A percentile compares a stretch with the other conserved stretches of the same genome.
These are phyloP conservation scores for Limnomonas spitsbergensis DNA, from an alignment of 139 green algal genomes.

Conservation along the genomic window DNA sequence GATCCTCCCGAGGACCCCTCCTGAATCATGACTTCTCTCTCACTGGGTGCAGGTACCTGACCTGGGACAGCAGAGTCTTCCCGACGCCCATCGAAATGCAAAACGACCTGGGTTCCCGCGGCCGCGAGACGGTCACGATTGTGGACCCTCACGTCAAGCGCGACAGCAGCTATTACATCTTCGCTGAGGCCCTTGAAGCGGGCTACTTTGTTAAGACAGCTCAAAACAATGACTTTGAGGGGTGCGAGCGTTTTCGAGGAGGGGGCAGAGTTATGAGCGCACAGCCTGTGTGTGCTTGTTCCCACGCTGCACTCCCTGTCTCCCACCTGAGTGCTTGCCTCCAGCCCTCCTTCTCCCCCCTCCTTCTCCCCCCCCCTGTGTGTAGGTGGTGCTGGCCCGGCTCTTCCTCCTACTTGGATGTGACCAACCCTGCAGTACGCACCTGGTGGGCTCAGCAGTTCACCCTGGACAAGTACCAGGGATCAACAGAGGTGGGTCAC, in stretches of 20 bases:
- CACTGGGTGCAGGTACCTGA: constrained; percentile 96
- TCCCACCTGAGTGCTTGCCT: too few species aligned
- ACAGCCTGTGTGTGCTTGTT: too few species aligned
- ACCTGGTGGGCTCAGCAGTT: constrained; percentile 93
- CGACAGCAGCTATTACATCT: constrained; percentile 79
- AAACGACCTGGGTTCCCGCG: constrained; percentile 63
- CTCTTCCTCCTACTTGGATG: constrained; percentile 90
- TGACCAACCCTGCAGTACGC: constrained; percentile 75
- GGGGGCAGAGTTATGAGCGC: too few species aligned
- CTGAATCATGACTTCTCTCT: too few species aligned
- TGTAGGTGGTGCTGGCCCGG: constrained; percentile 95
- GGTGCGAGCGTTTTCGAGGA: too few species aligned
- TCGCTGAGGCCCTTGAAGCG: constrained; percentile 75
- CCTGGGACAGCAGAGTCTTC: constrained; percentile 89
- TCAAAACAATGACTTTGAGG: constrained; percentile 85
- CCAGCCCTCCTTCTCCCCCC: too few species aligned
- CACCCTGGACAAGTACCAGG: constrained; percentile 71
- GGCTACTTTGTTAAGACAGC: constrained; percentile 86
- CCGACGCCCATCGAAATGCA: constrained; percentile 72
- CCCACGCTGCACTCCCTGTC: too few species aligned
- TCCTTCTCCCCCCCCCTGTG: too few species aligned
- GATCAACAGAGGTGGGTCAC: constrained; percentile 22
- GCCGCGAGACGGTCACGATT: constrained; percentile 94
- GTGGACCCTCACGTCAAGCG: constrained; percentile 98
- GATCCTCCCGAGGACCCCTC: too few species aligned